phyloP scores from a whole-genome alignment of 768 basidiomycete species.

The Macrocybe gigantea region DNA sequence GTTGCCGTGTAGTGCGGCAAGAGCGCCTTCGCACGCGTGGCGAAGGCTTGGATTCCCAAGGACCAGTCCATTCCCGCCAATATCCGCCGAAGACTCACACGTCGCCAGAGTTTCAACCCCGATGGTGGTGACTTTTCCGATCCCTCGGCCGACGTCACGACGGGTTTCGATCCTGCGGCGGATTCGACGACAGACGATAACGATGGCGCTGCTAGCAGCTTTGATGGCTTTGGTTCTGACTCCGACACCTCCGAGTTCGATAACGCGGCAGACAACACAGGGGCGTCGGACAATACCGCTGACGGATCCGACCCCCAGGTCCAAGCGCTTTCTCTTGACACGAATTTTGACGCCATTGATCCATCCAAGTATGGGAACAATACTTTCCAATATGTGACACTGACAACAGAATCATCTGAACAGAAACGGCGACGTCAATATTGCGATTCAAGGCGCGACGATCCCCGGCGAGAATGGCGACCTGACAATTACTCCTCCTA shows the following conservation, averaged over 20 bases:
- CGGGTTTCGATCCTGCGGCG: no score
- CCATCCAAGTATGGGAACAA: slow-evolving; percentile 11
- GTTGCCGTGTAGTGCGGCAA: slow-evolving; percentile 27
- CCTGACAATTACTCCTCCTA: slow-evolving; percentile 18
- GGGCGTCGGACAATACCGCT: no score
- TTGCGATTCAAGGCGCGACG: slow-evolving; percentile 25
- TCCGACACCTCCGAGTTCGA: no score
- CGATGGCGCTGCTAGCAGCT: no score
- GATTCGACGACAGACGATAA: no score
- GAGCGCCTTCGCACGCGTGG: slow-evolving; percentile 36
- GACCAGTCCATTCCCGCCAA: slow-evolving; percentile 36
- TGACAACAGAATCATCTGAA: not conserved
- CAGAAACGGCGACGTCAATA: slow-evolving; percentile 14
- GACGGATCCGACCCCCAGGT: slow-evolving; percentile 29
- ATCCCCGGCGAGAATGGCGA: slow-evolving; percentile 22
- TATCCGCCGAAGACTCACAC: slow-evolving; percentile 20
- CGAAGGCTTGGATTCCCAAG: slow-evolving; percentile 31
- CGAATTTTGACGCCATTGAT: slow-evolving; percentile 27
- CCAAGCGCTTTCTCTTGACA: slow-evolving; percentile 34
- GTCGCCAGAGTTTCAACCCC: slow-evolving; percentile 9
- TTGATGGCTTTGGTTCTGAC: no score
- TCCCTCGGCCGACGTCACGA: no score
- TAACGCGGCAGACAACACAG: no score
- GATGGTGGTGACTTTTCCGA: no score
- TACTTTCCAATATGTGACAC: not conserved